These are phyloP conservation scores for Colletotrichum lindemuthianum DNA, from an alignment of 2,329 filamentous ascomycete species.

Conservation along the genomic window DNA sequence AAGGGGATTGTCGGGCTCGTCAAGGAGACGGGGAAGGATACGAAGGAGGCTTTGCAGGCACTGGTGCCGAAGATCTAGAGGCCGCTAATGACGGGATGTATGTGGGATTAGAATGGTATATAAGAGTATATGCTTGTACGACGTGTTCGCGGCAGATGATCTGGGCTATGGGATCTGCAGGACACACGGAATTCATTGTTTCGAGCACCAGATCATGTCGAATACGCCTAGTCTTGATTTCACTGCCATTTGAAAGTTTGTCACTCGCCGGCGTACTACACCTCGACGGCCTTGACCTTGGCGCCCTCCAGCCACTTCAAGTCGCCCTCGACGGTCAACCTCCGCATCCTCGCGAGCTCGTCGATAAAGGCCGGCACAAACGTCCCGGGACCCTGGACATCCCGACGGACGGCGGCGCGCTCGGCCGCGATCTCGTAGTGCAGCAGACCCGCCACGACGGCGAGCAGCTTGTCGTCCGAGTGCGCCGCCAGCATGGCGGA, in stretches of 20 bases:
- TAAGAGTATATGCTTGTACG: no score
- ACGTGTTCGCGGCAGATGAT: no score
- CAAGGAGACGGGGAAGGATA: conserved; percentile 78
- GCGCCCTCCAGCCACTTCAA: conserved; percentile 62
- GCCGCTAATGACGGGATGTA: background rate
- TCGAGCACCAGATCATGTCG: no score
- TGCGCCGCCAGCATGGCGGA: conserved; percentile 78
- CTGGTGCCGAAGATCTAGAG: conserved; percentile 70
- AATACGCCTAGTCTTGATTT: no score
- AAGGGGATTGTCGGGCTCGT: conserved; percentile 78
- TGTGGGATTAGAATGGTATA: no score
- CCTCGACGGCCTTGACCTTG: conserved; percentile 55
- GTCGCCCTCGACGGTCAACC: conserved; percentile 58
- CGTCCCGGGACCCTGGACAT: conserved; percentile 82
- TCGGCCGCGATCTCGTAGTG: conserved; percentile 83
- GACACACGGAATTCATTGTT: no score
- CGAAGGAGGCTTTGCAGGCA: conserved; percentile 73
- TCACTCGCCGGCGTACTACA: conserved; percentile 27
- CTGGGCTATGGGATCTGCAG: no score
- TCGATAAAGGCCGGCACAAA: conserved; percentile 91
- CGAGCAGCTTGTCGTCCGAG: conserved; percentile 72
- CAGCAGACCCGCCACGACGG: conserved; percentile 76
- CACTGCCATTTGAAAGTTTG: no score
- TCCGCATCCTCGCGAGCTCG: conserved; percentile 64
- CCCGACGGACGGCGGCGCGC: conserved; percentile 68